Percentiles rank a stretch among this genome's conserved stretches.
phyloP scores from a whole-genome alignment of 164 flowering plant genomes.

The Nymphaea colorata region DNA sequence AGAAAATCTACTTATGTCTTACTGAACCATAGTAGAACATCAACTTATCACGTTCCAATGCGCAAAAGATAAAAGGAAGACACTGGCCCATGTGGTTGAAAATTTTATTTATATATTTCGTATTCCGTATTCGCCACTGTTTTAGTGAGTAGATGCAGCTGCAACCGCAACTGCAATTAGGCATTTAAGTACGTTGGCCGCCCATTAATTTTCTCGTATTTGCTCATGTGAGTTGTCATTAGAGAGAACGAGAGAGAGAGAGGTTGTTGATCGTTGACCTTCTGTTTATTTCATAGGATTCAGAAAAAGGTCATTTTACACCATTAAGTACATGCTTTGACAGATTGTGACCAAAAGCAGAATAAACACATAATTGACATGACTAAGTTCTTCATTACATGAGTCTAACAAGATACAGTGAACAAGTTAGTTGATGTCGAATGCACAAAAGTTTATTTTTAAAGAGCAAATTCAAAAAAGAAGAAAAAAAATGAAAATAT shows the following conservation, averaged over 20 bases:
- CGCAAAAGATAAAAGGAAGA: too few relatives aligned
- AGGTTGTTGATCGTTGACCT: background rate
- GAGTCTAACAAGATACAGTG: background rate
- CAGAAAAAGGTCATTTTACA: background rate
- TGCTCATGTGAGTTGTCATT: background rate
- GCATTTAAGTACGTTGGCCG: too few relatives aligned
- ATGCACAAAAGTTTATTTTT: too few relatives aligned
- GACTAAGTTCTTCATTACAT: background rate
- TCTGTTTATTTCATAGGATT: background rate
- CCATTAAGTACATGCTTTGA: background rate
- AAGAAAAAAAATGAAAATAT: background rate
- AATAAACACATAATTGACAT: background rate
- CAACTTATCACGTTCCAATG: too few relatives aligned
- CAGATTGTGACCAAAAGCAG: background rate
- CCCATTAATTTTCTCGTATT: too few relatives aligned
- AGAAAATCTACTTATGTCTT: too few relatives aligned
- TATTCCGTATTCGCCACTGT: too few relatives aligned
- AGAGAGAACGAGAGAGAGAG: background rate
- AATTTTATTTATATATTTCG: too few relatives aligned
- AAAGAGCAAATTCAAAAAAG: background rate
- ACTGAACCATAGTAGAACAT: too few relatives aligned
- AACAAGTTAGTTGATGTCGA: background rate
- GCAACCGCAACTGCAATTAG: too few relatives aligned
- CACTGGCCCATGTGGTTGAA: too few relatives aligned
- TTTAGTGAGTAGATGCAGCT: too few relatives aligned